These are phyloP conservation scores for Tolypocladium cylindrosporum DNA, from an alignment of 2,329 filamentous ascomycete species.

Conservation along the genomic window DNA sequence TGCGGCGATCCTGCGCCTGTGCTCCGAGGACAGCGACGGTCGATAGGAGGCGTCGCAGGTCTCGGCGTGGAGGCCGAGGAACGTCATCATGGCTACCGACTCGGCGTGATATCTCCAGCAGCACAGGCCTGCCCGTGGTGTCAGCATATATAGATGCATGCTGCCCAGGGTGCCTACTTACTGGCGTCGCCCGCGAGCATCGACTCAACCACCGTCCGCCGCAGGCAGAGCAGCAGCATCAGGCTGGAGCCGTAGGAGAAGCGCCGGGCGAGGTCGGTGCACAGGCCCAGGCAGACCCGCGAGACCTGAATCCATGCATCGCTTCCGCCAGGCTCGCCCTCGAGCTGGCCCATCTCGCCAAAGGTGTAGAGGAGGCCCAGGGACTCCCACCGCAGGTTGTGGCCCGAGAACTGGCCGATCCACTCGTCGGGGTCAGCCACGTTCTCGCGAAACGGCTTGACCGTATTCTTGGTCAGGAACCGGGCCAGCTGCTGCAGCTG, in stretches of 20 bases:
- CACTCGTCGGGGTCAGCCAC: conserved; percentile 24
- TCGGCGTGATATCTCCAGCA: conserved; percentile 17
- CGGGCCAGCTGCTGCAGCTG: conserved; percentile 25
- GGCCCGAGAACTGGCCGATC: conserved; percentile 27
- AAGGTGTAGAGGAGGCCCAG: conserved; percentile 24
- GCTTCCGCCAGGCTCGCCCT: no score
- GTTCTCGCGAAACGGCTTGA: conserved; percentile 22
- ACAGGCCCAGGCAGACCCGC: conserved; percentile 7
- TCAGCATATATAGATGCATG: neutral
- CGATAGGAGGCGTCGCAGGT: conserved; percentile 7
- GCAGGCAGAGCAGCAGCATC: conserved; percentile 19
- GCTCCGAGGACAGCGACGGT: conserved; percentile 18
- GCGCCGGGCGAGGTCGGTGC: conserved; percentile 16
- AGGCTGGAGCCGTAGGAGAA: conserved; percentile 15
- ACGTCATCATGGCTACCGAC: conserved; percentile 15
- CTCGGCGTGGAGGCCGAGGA: conserved; percentile 14
- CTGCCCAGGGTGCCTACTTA: conserved; percentile 16
- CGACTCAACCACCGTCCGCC: conserved; percentile 18
- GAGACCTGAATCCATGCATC: neutral
- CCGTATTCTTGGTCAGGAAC: conserved; percentile 26
- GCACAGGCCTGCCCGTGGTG: conserved; percentile 1
- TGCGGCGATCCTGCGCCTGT: conserved; percentile 14
- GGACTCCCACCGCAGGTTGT: conserved; percentile 31
- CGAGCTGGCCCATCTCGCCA: neutral
- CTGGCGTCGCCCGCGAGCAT: conserved; percentile 23